These are phyloP conservation scores for Boletus fagicola DNA, from an alignment of 768 basidiomycete genomes.

Conservation along the genomic window DNA sequence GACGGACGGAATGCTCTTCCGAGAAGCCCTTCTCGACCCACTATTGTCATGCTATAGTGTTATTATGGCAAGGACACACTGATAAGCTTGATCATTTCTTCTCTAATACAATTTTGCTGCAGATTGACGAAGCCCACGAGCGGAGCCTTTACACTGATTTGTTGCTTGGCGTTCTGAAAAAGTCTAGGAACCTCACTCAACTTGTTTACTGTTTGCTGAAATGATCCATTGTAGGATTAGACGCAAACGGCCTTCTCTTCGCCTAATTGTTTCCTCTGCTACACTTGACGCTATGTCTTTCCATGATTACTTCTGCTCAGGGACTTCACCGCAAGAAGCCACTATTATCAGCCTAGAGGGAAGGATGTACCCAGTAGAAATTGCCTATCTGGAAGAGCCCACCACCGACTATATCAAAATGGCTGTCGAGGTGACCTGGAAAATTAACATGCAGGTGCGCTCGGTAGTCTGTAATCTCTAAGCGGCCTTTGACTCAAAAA, in stretches of 20 bases:
- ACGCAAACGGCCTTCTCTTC: slow-evolving; percentile 83
- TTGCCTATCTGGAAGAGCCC: slow-evolving; percentile 82
- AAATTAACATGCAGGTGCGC: slow-evolving; percentile 73
- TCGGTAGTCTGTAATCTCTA: not conserved
- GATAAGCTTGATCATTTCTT: not conserved
- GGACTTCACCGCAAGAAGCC: slow-evolving; percentile 62
- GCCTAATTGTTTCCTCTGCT: slow-evolving; percentile 93
- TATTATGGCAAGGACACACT: slow-evolving; percentile 69
- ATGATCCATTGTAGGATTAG: slow-evolving; percentile 61
- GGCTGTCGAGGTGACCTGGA: slow-evolving; percentile 82
- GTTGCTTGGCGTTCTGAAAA: slow-evolving; percentile 87
- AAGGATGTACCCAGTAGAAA: slow-evolving; percentile 91
- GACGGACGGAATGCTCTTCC: slow-evolving; percentile 98
- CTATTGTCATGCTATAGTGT: slow-evolving; percentile 90
- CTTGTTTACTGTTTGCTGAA: slow-evolving; percentile 1
- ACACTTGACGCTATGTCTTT: slow-evolving; percentile 93
- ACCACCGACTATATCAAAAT: slow-evolving; percentile 75
- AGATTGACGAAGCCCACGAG: slow-evolving; percentile 99
- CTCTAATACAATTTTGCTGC: slow-evolving; percentile 1
- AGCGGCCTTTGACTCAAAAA: not conserved
- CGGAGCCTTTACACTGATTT: slow-evolving; percentile 95
- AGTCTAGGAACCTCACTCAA: slow-evolving; percentile 47
- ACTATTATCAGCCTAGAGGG: slow-evolving; percentile 90
- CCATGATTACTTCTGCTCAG: slow-evolving; percentile 80
- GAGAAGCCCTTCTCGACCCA: slow-evolving; percentile 91